Evolutionary conservation across 768 basidiomycete species (phyloP), one percentile per base, ranked within the genome.

Genomic region (Porphyrellus cyaneotinctus): DNA sequence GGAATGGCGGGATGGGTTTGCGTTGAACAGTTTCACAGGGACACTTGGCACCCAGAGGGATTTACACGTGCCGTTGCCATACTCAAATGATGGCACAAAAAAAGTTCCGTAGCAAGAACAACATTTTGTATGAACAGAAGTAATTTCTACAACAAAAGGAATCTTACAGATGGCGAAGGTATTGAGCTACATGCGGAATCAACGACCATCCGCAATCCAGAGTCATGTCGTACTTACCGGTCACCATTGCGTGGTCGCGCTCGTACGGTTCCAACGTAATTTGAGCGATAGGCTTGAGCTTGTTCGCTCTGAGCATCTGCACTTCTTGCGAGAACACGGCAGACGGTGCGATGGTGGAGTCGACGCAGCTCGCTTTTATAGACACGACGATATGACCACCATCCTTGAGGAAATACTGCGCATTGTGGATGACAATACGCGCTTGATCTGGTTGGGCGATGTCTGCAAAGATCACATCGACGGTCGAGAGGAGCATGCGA

Each of bases 361-460:
- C 97, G 70, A 99, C 88, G 78, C 97, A 99, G 64, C 89, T 93
- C 28, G 97, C 97, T 77, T 99, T 99, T 81, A 99, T 97, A 49
- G 95, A 98, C 58, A 99, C 93, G 62, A 99, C 85, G 62, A 82
- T 77, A 63, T 97, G 91, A 2, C 97, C 97, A 28, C 81, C 83
- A 70, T 95, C 87, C 72, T 95, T 97, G 49, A 99, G 80, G 86
- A 99, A 99, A 70, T 86, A 85, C 62, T 97, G 85, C 0, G 95
- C 91, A 71, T 99, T 98, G 70, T 85, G 81, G 36, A 82, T 79
- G 57, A 98, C 91, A 64, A 98, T 97, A 77, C 95, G 93, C 3
- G 95, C 95, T 74, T 99, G 97, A 73, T 99, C 95, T 39, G 95
- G 95, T 68, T 99, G 97, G 1, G 97, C 97, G 44, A 99, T 85